These are phyloP conservation scores for Ogataea allantospora DNA, from an alignment of 805 yeast genomes.

Conservation along the genomic window DNA sequence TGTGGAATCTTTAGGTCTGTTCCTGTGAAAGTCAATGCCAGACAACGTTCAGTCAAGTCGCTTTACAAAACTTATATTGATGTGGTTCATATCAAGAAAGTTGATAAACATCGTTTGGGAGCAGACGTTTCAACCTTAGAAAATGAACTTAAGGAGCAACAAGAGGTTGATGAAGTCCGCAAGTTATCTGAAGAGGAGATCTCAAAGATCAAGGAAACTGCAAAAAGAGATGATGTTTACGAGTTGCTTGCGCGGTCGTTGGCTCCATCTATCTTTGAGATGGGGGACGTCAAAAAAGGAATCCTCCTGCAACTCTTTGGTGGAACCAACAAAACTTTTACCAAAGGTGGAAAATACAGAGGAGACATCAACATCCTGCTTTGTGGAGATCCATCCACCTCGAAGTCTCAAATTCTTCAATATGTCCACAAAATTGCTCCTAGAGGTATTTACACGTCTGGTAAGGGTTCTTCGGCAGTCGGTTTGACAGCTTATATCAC, in stretches of 20 bases:
- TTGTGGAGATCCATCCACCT: conserved; percentile 98
- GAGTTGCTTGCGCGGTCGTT: conserved; percentile 83
- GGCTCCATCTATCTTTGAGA: conserved; percentile 96
- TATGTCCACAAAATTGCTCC: conserved; percentile 98
- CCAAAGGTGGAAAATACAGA: conserved; percentile 90
- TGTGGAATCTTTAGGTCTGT: conserved; percentile 93
- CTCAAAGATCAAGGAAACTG: conserved; percentile 54
- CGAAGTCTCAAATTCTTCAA: conserved; percentile 90
- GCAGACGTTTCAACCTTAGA: conserved; percentile 73
- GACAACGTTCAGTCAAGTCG: conserved; percentile 78
- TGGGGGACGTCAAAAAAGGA: conserved; percentile 97
- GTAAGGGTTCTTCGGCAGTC: conserved; percentile 98
- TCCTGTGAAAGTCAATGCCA: conserved; percentile 84
- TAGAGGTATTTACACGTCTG: conserved; percentile 95
- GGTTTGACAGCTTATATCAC: conserved; percentile 98
- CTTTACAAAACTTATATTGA: conserved; percentile 91
- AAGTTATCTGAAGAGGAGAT: conserved; percentile 69
- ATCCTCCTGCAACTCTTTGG: conserved; percentile 90
- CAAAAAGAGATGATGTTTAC: conserved; percentile 76
- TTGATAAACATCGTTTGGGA: conserved; percentile 78
- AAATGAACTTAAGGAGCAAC: conserved; percentile 54
- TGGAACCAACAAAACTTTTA: conserved; percentile 86
- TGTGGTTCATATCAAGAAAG: conserved; percentile 87
- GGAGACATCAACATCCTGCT: conserved; percentile 90
- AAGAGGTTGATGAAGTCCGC: conserved; percentile 75